Conservation (phyloP, 768 basidiomycete genomes). For the Dacryopinax spathularia region DNA sequence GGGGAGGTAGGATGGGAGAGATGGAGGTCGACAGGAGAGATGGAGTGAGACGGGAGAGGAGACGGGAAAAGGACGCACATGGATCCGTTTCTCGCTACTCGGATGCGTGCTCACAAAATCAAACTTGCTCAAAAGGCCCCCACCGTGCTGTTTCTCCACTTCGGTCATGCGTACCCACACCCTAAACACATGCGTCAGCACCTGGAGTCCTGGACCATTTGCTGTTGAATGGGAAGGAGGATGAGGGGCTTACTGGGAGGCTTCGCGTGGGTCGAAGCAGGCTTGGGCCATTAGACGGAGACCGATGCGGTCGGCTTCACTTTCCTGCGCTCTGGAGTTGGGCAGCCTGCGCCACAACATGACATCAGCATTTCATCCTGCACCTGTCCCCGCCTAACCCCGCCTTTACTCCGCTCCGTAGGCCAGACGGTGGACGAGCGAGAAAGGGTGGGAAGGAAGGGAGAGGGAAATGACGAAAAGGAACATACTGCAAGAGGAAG, state of each 20-base stretch:
- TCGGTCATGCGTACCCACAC: constrained; percentile 56
- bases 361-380: neutral
- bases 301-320: constrained; percentile 83
- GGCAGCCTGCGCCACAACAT: constrained; percentile 43
- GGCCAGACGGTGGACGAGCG: too few species aligned
- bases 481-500: constrained; percentile 34
- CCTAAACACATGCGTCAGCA: constrained; percentile 27
- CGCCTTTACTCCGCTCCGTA: too few species aligned
- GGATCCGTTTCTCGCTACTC: constrained; percentile 50
- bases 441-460: too few species aligned
- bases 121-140: constrained; percentile 14
- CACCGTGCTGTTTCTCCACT: constrained; percentile 33
- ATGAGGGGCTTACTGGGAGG: constrained; percentile 43
- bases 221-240: neutral
- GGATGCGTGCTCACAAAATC: constrained; percentile 79
- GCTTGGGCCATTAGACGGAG: constrained; percentile 64
- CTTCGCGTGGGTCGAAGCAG: constrained; percentile 70
- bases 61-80: constrained; percentile 40
- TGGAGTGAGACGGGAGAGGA: too few species aligned
- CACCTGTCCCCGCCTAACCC: constrained; percentile 7
- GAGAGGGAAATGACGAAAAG: constrained; percentile 6
- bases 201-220: too few species aligned
- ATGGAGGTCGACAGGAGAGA: too few species aligned
- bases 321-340: constrained; percentile 67
- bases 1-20: too few species aligned